Evolutionary conservation across 148 eudicot genomes (phyloP), one percentile per base, ranked within the genome.

Genomic region (Spergularia marina): DNA sequence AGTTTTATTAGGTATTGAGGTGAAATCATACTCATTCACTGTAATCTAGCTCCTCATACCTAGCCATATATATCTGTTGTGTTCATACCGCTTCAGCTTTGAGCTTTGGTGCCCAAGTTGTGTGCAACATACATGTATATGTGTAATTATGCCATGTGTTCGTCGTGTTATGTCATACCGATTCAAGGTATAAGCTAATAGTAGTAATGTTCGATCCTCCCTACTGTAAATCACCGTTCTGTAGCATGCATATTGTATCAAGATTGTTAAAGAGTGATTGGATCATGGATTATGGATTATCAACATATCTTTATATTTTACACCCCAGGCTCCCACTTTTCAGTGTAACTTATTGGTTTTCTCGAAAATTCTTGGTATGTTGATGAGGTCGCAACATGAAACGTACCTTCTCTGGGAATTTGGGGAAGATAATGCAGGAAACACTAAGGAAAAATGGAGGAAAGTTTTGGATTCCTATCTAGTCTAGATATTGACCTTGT

Each of bases 1-100:
- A 95, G 79, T 95, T 95, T 81, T 86, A 61, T 34, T 91, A 76
- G 54, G 4, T 21, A 3, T 13, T 20, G 6, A 16, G 51, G 7
- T 13, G 68, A 60, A 65, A 8, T 12, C 6, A 34, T 65, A 21
- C 39, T 21, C 4, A 10, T 47, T 30, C 21, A 25, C 17, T 16
- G 30, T 47, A 51, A 40, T 41, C 20, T 49, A 54, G 14, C n/a
- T 55, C 39, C 18, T 30, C 25, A 62, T 68, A 49, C 53, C 65
- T 56, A 62, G 14, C 59, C 12, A 49, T 10, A 59, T 63, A 40
- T 53, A 15, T 61, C 51, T 20, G 18, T 39, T 49, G 21, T 63
- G 21, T 4, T 13, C 15, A 49, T 49, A 20, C 0, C 63, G 34
- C 30, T 59, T 59, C 30, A 12, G 23, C 63, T 59, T 59, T 9